phyloP scores from a whole-genome alignment of 2,329 filamentous ascomycete species.

The Helminthosporium solani region DNA sequence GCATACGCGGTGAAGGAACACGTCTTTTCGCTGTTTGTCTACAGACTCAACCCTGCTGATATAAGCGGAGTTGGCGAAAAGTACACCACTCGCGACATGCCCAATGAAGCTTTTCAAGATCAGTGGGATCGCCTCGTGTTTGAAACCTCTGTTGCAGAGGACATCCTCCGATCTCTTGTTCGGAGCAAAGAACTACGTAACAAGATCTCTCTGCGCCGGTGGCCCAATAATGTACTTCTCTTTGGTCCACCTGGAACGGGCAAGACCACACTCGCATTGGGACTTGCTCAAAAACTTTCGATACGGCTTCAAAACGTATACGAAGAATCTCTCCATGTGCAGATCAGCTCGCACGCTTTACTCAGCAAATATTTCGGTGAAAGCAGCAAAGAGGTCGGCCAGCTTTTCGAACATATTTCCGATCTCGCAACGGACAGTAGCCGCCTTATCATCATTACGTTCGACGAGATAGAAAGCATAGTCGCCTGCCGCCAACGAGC shows the following conservation, averaged over 20 bases:
- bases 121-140: constrained; percentile 42
- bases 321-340: constrained; percentile 42
- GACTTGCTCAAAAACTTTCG: constrained; percentile 53
- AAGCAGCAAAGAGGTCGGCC: constrained; percentile 46
- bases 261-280: constrained; percentile 49
- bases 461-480: constrained; percentile 55
- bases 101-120: constrained; percentile 14
- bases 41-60: constrained; percentile 6
- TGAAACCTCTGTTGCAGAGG: constrained; percentile 44
- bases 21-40: constrained; percentile 14
- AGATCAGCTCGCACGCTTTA: constrained; percentile 49
- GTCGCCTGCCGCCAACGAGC: constrained; percentile 48
- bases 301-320: constrained; percentile 47
- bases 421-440: constrained; percentile 41
- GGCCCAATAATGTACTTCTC: constrained; percentile 40
- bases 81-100: constrained; percentile 4
- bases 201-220: constrained; percentile 36
- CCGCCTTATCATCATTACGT: constrained; percentile 48
- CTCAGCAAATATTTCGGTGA: constrained; percentile 53
- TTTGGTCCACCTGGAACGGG: constrained; percentile 48
- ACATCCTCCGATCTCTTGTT: constrained; percentile 43
- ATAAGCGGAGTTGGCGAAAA: constrained; percentile 2
- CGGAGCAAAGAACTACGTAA: constrained; percentile 39
- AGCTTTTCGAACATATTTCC: constrained; percentile 46
- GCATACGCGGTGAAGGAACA: constrained; percentile 7